Conservation (phyloP, 495 filamentous ascomycete species). For the Podospora comata region DNA sequence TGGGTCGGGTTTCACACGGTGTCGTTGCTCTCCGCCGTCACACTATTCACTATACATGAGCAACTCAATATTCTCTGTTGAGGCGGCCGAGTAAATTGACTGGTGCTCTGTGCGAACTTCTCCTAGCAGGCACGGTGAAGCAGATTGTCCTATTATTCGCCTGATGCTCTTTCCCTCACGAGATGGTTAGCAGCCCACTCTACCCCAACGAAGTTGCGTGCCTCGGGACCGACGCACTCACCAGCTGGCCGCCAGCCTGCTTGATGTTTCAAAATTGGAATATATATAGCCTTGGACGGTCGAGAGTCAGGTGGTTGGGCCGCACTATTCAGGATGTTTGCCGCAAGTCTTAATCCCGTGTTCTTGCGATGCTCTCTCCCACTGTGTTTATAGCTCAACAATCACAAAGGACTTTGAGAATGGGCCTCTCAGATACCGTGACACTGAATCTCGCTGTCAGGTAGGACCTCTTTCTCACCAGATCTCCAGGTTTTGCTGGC, state of each 20-base stretch:
- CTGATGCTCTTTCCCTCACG: neutral
- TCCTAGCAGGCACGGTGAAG: neutral
- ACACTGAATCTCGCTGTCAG: neutral
- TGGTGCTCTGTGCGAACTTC: neutral
- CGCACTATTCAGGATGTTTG: neutral
- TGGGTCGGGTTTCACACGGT: constrained; percentile 1
- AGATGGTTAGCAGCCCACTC: neutral
- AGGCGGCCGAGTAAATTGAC: neutral
- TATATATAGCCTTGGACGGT: neutral
- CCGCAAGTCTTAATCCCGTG: neutral
- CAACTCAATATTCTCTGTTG: neutral
- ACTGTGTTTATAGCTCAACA: neutral
- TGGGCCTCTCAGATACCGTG: neutral
- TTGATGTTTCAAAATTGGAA: neutral
- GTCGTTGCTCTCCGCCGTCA: constrained; percentile 2
- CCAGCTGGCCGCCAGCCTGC: neutral
- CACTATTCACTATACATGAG: neutral
- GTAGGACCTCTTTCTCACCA: neutral
- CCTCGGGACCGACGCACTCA: constrained; percentile 1
- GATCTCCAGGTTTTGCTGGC: neutral
- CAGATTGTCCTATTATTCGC: neutral
- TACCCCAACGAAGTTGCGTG: neutral
- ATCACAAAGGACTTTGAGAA: neutral
- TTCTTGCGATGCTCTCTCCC: neutral
- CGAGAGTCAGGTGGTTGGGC: neutral